Conservation (phyloP, 805 yeast genomes). For the Tetrapisispora nanseiensis region DNA sequence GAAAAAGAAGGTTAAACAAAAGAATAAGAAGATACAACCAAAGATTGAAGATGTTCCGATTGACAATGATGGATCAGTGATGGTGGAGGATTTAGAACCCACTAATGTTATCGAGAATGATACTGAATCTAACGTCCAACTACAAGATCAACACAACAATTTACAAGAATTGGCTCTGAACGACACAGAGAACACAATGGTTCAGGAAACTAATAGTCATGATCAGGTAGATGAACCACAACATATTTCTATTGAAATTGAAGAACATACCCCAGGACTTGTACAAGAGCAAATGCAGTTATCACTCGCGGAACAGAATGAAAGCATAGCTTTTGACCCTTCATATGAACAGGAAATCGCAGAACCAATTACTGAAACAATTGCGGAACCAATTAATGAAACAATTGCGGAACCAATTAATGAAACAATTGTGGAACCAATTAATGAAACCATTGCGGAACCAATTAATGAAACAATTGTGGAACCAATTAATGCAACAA, state of each 20-base stretch:
- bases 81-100: not conserved
- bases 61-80: not conserved
- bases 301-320: too few species aligned
- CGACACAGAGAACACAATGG: too few species aligned
- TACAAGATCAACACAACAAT: not conserved
- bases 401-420: not conserved
- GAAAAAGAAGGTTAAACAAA: conserved; percentile 28
- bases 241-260: too few species aligned
- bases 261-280: not conserved
- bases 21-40: conserved; percentile 23
- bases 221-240: too few species aligned
- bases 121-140: not conserved
- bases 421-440: not conserved
- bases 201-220: too few species aligned
- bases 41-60: not conserved
- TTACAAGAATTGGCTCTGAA: not conserved
- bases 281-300: too few species aligned
- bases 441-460: not conserved
- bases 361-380: not conserved
- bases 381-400: not conserved
- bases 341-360: not conserved
- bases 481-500: not conserved
- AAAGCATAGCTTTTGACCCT: not conserved
- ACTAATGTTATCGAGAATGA: not conserved
- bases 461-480: not conserved